Base-by-base conservation (phyloP, 768 basidiomycete genomes). In the Boletus rubescentipes region DNA sequence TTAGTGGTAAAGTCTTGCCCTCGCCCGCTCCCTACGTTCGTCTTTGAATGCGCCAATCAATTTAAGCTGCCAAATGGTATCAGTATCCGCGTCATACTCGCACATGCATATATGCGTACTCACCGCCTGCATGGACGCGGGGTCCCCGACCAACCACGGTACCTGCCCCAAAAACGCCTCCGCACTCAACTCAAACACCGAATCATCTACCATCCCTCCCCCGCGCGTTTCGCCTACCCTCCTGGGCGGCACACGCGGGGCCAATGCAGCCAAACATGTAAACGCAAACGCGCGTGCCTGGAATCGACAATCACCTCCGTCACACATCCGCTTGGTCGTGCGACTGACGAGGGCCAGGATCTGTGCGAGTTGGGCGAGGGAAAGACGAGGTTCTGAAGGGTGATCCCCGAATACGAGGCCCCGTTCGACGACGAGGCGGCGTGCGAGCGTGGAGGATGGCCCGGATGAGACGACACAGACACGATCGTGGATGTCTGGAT, bases 281-380 rank as follows among this genome's bases (percentile, higher is more conserved):
- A 61, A 63, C 10, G 49, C 48, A n/a, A 63, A 61, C 30, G 52
- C 39, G 20, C 47, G 54, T 8, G 61, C 56, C 40, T 60, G 54
- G 36, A 39, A 64, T n/a, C 23, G 41, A 15, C 58, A 63, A 11
- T 57, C 58, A 1, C 62, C 59, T 0, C 39, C 54, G 5, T 52
- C 48, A 42, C 48, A 62, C 1, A 53, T 20, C 18, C 53, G 2
- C 50, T 29, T 40, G 8, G 50, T 59, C 36, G 41, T 23, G 9
- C 41, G 48, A 36, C 61, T 53, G 16, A 55, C 39, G 16, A 63
- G 42, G 4, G 30, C 47, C 11, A 61, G 38, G 1, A 61, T 20
- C 15, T 49, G 32, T 4, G 39, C 61, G 5, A 62, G 40, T 14
- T 62, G 35, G 7, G 42, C 43, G 26, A 63, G 54, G 0, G 51